phyloP scores from a whole-genome alignment of 1,284 basidiomycete species.

The Termitomyces sp. region DNA sequence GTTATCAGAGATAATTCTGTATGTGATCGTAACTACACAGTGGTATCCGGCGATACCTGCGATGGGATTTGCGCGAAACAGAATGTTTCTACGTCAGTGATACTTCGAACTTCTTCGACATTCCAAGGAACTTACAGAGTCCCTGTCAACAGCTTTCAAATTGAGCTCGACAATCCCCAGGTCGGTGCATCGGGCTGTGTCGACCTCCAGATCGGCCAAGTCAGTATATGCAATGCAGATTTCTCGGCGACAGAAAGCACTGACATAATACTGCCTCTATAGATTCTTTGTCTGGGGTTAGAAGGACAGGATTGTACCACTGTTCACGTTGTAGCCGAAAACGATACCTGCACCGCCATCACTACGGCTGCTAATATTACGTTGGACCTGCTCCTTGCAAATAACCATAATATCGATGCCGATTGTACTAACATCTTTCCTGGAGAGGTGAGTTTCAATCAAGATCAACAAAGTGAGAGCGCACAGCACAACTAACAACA shows the following conservation, averaged over 20 bases:
- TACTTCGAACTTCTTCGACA: too few relatives aligned
- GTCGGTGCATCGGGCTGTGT: neutral
- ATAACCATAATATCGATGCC: conserved; percentile 51
- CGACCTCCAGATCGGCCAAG: neutral
- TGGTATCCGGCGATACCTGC: conserved; percentile 32
- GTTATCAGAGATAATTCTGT: neutral
- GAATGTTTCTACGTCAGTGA: too few relatives aligned
- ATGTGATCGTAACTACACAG: conserved; percentile 37
- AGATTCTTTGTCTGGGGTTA: conserved; percentile 38
- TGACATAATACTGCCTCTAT: neutral
- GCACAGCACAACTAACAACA: neutral
- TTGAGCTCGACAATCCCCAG: neutral
- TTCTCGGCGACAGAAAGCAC: neutral
- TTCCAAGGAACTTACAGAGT: neutral
- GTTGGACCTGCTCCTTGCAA: conserved; percentile 36
- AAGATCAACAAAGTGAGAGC: neutral
- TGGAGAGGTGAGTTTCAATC: conserved; percentile 29
- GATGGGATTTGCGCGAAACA: too few relatives aligned
- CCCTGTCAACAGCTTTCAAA: neutral
- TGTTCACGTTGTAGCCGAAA: conserved; percentile 31
- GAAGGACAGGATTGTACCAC: conserved; percentile 38
- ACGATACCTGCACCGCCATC: conserved; percentile 39
- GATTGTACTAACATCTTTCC: conserved; percentile 45
- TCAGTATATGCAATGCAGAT: neutral
- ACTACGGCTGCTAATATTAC: conserved; percentile 30